Base-by-base conservation (phyloP, 2,329 filamentous ascomycete genomes). In the Colletotrichum melonis region DNA sequence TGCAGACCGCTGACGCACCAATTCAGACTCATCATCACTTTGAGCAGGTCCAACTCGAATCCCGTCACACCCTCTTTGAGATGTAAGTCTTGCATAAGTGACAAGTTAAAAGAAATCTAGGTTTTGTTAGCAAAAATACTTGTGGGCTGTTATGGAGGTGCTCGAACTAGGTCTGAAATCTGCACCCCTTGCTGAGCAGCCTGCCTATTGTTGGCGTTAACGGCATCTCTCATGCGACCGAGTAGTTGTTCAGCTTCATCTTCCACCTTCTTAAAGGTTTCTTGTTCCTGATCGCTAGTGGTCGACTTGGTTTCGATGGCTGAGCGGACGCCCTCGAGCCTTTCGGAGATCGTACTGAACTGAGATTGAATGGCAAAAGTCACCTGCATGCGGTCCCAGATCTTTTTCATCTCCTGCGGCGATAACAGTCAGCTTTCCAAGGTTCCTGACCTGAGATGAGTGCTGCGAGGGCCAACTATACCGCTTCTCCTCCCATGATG, bases 41-140 rank as follows among this genome's bases (percentile, higher is more conserved):
- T 9, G 14, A 14, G 14, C 24, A 62, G 14, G 7, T 49, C 35
- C 4, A 12, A 24, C 22, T 62, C 58, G 5, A 62, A 62, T 19
- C 58, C 58, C 1, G 58, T 62, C 2, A n/a, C 16, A 4, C 7
- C 3, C 3, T 30, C 22, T 19, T 46, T 24, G 5, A 12, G 1
- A 2, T 46, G 8, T 2, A 19, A 3, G 1, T 2, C 5, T n/a
- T 14, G 8, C 7, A 14, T 9, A 3, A 38, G 4, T 1, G 8
- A 4, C 16, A 38, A 6, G 11, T 24, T 2, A 7, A n/a, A 0
- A 3, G 35, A 12, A 16, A 62, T 2, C 58, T 62, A 14, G 2
- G 3, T 2, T n/a, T 11, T 19, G 24, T 62, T 16, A 62, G 35
- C 3, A 12, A 14, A 8, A 5, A 5, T 26, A 2, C 3, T 12